Base-by-base conservation (phyloP, 1,139 yeast genomes). In the Sugiyamaella paludigena region DNA sequence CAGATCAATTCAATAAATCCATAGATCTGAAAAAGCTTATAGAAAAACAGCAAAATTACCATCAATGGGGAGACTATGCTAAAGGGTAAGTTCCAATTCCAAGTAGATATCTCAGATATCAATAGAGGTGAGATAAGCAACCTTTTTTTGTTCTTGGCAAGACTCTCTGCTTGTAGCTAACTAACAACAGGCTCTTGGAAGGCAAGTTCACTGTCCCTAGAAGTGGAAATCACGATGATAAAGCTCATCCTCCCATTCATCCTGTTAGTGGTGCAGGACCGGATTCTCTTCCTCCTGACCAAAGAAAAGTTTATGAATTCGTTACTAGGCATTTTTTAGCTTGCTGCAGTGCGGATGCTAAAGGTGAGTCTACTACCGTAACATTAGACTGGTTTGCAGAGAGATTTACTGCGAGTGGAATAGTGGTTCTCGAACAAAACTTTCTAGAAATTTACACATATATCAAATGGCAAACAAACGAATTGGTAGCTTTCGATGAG, bases 171-270 rank as follows among this genome's bases (percentile, higher is more conserved):
- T n/a, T n/a, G n/a, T n/a, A n/a, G n/a, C n/a, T 19, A 71, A 13
- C 33, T 72, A 7, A 30, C 37, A 11, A 10, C 48, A 53, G 50
- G 6, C 60, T 71, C 9, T 40, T 65, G 11, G 60, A 53, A 10
- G 72, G 70, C 19, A 70, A 67, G 45, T 85, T 77, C 59, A 64
- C 75, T 15, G 62, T 66, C 2, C 98, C 99, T 0, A 70, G 98
- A 45, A 74, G 74, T 36, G 99, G 99, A 1, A 75, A 73, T 16
- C 84, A 87, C 60, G 88, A 91, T 62, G 99, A 94, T 70, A 84
- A 88, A 62, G 98, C 98, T 16, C 99, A 94, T 76, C 98, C 98
- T 2, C 98, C 99, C 0, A 94, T 94, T 52, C 98, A 94, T 64
- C 99, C 99, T 0, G 84, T 92, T 11, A 60, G 57, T 9, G 60